A percentile compares a stretch with the other conserved stretches of the same genome.
These are phyloP conservation scores for Thelonectria olida DNA, from an alignment of 2,329 filamentous ascomycete genomes.

Conservation along the genomic window DNA sequence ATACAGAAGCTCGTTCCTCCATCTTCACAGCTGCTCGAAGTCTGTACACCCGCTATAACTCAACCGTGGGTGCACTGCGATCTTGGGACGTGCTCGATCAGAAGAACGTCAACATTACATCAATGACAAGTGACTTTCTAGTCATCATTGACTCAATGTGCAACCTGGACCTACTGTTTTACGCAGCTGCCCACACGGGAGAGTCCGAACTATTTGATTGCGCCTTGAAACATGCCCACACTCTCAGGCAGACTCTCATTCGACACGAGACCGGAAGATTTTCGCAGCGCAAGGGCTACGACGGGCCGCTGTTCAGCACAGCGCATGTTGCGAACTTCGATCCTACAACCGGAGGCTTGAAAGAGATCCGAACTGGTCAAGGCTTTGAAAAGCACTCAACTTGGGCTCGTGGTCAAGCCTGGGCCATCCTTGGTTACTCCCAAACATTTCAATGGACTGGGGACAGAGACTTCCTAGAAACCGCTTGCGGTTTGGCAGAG, in stretches of 20 bases:
- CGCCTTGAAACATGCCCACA: constrained; percentile 51
- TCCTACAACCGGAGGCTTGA: constrained; percentile 52
- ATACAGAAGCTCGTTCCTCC: constrained; percentile 48
- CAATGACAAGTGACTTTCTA: constrained; percentile 46
- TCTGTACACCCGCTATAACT: constrained; percentile 53
- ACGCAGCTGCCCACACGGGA: constrained; percentile 45
- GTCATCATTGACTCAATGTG: constrained; percentile 56
- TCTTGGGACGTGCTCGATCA: constrained; percentile 55
- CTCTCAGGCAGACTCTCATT: constrained; percentile 51
- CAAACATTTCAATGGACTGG: constrained; percentile 60
- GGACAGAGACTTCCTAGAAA: constrained; percentile 52
- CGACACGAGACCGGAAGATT: constrained; percentile 43
- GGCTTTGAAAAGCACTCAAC: constrained; percentile 57
- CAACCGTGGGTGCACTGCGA: constrained; percentile 55
- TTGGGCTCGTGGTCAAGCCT: constrained; percentile 62
- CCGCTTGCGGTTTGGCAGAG: constrained; percentile 56
- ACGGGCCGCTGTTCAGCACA: constrained; percentile 44
- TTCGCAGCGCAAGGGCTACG: constrained; percentile 16
- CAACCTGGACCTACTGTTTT: constrained; percentile 50
- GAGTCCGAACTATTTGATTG: constrained; percentile 36
- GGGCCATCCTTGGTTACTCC: constrained; percentile 60
- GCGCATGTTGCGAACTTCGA: constrained; percentile 62
- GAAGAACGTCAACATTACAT: constrained; percentile 43
- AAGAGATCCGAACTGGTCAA: constrained; percentile 58
- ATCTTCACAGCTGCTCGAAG: constrained; percentile 55